Base-by-base conservation (phyloP, 2,329 filamentous ascomycete species). In the Fusarium pseudoanthophilum region DNA sequence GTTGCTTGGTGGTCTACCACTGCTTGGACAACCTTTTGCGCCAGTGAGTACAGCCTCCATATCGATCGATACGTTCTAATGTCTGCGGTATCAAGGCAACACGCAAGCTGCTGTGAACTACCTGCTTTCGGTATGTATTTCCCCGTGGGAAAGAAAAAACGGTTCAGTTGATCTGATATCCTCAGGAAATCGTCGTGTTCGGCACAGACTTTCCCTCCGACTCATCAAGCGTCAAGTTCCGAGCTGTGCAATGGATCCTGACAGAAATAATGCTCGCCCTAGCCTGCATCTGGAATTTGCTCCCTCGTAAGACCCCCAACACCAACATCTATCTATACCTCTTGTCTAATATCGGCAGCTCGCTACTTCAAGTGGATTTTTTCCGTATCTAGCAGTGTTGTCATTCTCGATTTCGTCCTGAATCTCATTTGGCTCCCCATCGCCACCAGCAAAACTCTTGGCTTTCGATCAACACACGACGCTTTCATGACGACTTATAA, bases 311-410 rank as follows among this genome's bases (percentile, higher is more conserved):
- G 42, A 26, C 26, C 5, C 28, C 28, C 28, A 30, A 30, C 28
- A 30, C 28, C 28, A 30, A 30, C 28, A 30, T 30, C 28, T 30
- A 30, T 30, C 28, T 30, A 30, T 32, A 32, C 32, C 32, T 1
- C 13, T 6, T 32, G 13, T 32, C 32, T 32, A 34, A 34, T 34
- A 15, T 34, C 14, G 20, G 1, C 14, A 63, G 60, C 60, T 10
- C 60, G 53, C 4, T 63, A 63, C 2, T 63, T 63, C n/a, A 63
- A 40, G 36, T 63, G 60, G 60, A 63, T 63, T 6, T 63, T 5
- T 49, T 30, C 28, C 28, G 28, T 32, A 2, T 59, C 60, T 0
- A 59, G 21, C 0, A 7, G 60, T 2, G 4, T 63, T 21, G 60
- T 63, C 1, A 20, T 63, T 40, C 60, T 63, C 2, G 60, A 63